Percentiles rank a stretch among this genome's conserved stretches.
Conservation (phyloP, 2,329 filamentous ascomycete species). For the Macroventuria anomochaeta region DNA sequence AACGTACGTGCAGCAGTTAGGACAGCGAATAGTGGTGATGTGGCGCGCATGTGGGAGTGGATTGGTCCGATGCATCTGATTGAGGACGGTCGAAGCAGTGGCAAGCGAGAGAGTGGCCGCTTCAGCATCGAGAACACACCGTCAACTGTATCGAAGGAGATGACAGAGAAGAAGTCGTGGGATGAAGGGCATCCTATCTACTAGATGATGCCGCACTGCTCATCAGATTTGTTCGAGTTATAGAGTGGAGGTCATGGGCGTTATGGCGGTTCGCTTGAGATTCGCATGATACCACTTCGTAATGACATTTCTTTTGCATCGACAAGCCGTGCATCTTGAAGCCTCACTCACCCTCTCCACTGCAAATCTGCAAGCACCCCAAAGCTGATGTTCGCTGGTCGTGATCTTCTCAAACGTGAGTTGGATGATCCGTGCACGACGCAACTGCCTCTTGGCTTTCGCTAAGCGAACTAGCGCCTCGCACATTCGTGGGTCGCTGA, state of each 20-base stretch:
- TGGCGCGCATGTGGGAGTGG: constrained; percentile 72
- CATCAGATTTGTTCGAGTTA: constrained; percentile 7
- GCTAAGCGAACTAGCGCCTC: constrained; percentile 14
- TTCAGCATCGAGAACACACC: constrained; percentile 46
- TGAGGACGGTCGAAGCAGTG: constrained; percentile 45
- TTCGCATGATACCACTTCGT: constrained; percentile 40
- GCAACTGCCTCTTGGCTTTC: constrained; percentile 1
- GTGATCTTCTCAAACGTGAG: background rate
- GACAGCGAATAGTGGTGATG: constrained; percentile 61
- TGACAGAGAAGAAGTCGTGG: constrained; percentile 50
- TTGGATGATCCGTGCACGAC: background rate
- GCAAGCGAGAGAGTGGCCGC: constrained; percentile 41
- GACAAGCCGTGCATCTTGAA: background rate
- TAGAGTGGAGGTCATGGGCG: constrained; percentile 6
- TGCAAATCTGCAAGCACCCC: background rate
- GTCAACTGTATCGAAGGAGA: constrained; percentile 36
- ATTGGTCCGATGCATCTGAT: constrained; percentile 65
- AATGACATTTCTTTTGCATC: constrained; percentile 6
- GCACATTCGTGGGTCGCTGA: constrained; percentile 5
- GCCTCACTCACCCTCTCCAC: too few species aligned
- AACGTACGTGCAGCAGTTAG: constrained; percentile 84
- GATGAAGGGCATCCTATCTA: constrained; percentile 58
- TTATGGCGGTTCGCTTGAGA: constrained; percentile 11
- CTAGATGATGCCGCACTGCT: constrained; percentile 31
- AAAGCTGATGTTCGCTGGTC: background rate